phyloP scores from a whole-genome alignment of 2,329 filamentous ascomycete genomes.

The Fusarium sp. region DNA sequence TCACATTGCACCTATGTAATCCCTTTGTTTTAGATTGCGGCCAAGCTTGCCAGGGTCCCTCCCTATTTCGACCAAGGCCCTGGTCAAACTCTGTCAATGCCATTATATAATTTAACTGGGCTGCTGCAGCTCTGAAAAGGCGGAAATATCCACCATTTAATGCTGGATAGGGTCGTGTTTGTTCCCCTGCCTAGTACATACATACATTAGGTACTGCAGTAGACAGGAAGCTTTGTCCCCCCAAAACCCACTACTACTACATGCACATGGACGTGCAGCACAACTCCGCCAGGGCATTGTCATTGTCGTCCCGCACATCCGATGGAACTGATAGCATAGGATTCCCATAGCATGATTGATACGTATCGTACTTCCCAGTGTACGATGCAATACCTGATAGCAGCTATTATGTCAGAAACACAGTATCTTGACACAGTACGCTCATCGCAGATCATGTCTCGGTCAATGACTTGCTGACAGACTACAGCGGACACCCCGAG shows the following conservation, averaged over 20 bases:
- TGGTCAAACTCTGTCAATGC: slow-evolving; percentile 11
- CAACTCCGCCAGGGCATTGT: slow-evolving; percentile 2
- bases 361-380: slow-evolving; percentile 4
- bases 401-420: background rate
- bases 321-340: slow-evolving; percentile 4
- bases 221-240: slow-evolving; percentile 11
- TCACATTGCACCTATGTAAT: slow-evolving; percentile 15
- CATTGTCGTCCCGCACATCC: slow-evolving; percentile 13
- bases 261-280: slow-evolving; percentile 5
- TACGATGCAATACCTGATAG: slow-evolving; percentile 6
- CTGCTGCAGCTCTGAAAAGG: slow-evolving; percentile 7
- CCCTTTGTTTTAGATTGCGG: slow-evolving; percentile 28
- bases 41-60: slow-evolving; percentile 6
- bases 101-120: slow-evolving; percentile 25
- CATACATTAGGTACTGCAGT: background rate
- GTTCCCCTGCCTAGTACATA: background rate
- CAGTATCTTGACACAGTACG: background rate
- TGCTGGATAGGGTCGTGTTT: background rate
- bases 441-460: slow-evolving; percentile 28
- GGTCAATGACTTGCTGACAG: slow-evolving; percentile 8
- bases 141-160: slow-evolving; percentile 12
- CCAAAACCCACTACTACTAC: background rate
- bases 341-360: slow-evolving; percentile 30
- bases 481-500: background rate
- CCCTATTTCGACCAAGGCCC: slow-evolving; percentile 2